Evolutionary conservation across 345 rosid genomes (phyloP).

Genomic region (Populus alba): DNA sequence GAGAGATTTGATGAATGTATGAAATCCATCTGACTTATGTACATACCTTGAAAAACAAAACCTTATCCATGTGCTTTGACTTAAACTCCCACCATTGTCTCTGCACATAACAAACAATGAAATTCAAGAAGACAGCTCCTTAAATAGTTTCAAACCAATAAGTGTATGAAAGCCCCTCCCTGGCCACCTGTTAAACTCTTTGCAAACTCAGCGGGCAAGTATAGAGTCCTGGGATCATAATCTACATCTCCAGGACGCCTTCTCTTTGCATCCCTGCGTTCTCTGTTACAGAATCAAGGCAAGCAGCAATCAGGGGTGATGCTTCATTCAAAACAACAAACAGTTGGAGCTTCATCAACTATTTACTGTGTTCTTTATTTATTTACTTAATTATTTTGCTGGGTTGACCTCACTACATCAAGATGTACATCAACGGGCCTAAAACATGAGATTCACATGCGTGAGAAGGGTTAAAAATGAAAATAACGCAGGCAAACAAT

Average conservation of each 20-base stretch:
- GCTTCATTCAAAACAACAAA: not conserved
- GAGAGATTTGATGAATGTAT: not conserved
- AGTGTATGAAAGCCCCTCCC: conserved; percentile 39
- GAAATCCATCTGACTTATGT: not conserved
- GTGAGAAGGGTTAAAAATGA: not conserved
- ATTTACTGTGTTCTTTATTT: not conserved
- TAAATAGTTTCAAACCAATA: conserved; percentile 10
- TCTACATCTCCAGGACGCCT: conserved; percentile 66
- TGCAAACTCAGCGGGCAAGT: conserved; percentile 81
- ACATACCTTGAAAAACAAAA: conserved; percentile 87
- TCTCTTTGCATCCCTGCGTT: conserved; percentile 61
- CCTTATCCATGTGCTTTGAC: conserved; percentile 98
- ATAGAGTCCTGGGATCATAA: conserved; percentile 82
- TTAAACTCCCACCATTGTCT: conserved; percentile 99
- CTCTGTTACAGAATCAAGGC: conserved; percentile 40
- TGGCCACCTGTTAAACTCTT: conserved; percentile 81
- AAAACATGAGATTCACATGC: not conserved
- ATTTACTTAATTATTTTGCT: not conserved
- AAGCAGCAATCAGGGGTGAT: not conserved
- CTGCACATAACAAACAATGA: conserved; percentile 37
- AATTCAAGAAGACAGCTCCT: conserved; percentile 16
- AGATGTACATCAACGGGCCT: not conserved
- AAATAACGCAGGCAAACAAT: not conserved
- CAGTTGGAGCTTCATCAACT: not conserved
- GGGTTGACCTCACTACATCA: not conserved